Conservation (phyloP, 2,329 filamentous ascomycete species). For the Aspergillus sojae region DNA sequence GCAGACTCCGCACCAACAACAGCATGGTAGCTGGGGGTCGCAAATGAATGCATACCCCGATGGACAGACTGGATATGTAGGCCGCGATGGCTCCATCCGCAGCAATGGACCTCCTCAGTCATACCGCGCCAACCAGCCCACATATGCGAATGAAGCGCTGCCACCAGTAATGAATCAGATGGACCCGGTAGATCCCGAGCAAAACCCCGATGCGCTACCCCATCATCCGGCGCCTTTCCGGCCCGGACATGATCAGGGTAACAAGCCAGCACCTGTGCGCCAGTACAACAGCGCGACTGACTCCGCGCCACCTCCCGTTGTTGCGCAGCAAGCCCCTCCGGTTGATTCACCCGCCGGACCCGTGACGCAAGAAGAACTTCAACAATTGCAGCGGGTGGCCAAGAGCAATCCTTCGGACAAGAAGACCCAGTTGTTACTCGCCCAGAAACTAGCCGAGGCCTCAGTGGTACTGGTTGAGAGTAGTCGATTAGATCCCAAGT, state of each 20-base stretch:
- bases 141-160: slow-evolving; percentile 21
- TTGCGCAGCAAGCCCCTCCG: slow-evolving; percentile 25
- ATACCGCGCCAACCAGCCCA: slow-evolving; percentile 25
- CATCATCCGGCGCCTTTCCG: slow-evolving; percentile 59
- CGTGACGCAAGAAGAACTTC: slow-evolving; percentile 78
- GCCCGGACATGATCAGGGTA: slow-evolving; percentile 50
- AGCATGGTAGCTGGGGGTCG: slow-evolving; percentile 15
- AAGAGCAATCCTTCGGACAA: slow-evolving; percentile 74
- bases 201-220: slow-evolving; percentile 58
- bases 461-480: slow-evolving; percentile 76
- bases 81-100: slow-evolving; percentile 17
- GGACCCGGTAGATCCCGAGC: slow-evolving; percentile 27
- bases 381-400: slow-evolving; percentile 69
- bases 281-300: slow-evolving; percentile 50
- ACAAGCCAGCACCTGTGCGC: slow-evolving; percentile 55
- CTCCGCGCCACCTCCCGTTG: slow-evolving; percentile 37
- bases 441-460: slow-evolving; percentile 84
- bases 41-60: slow-evolving; percentile 16
- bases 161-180: slow-evolving; percentile 15
- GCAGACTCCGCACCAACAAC: slow-evolving; percentile 19
- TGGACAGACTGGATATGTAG: slow-evolving; percentile 10
- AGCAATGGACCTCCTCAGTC: slow-evolving; percentile 25
- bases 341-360: slow-evolving; percentile 45
- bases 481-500: slow-evolving; percentile 68
- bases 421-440: slow-evolving; percentile 70